phyloP scores from a whole-genome alignment of 768 basidiomycete species.

The Amanita rubescens region DNA sequence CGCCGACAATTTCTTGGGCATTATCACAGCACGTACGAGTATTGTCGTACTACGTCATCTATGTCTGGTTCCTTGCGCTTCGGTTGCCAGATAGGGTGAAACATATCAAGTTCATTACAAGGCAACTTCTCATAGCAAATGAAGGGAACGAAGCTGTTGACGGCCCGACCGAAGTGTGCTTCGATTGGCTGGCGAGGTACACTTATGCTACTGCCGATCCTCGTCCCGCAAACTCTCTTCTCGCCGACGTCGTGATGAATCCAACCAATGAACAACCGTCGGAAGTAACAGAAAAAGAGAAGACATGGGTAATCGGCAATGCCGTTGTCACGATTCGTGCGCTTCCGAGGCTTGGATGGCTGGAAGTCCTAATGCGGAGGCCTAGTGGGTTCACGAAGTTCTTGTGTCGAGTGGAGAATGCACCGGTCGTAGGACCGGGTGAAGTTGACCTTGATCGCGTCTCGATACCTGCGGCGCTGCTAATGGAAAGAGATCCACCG shows the following conservation, averaged over 20 bases:
- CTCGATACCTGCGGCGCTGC: conserved; percentile 62
- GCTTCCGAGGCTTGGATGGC: conserved; percentile 74
- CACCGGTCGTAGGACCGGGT: conserved; percentile 76
- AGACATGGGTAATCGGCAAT: conserved; percentile 83
- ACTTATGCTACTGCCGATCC: conserved; percentile 94
- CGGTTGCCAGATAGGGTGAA: conserved; percentile 73
- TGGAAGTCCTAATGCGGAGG: conserved; percentile 75
- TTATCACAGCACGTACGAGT: conserved; percentile 87
- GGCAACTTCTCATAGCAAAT: conserved; percentile 81
- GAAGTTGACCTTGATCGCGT: conserved; percentile 77
- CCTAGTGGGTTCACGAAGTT: conserved; percentile 87
- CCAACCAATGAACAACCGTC: conserved; percentile 25
- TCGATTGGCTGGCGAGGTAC: conserved; percentile 95
- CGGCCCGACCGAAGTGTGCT: conserved; percentile 90
- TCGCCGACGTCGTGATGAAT: conserved; percentile 75
- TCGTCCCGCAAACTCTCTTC: conserved; percentile 69
- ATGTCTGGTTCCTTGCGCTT: conserved; percentile 90
- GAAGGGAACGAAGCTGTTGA: conserved; percentile 68
- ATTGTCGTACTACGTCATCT: conserved; percentile 85
- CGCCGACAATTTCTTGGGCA: conserved; percentile 69
- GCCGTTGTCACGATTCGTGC: conserved; percentile 78
- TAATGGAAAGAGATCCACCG: conserved; percentile 54
- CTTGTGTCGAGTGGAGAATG: conserved; percentile 81
- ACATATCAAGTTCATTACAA: conserved; percentile 80
- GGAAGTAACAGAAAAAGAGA: conserved; percentile 45